Evolutionary conservation across 139 green algal species (phyloP), one percentile per base, ranked within the genome.

Genomic region (Auxenochlorella protothecoides): DNA sequence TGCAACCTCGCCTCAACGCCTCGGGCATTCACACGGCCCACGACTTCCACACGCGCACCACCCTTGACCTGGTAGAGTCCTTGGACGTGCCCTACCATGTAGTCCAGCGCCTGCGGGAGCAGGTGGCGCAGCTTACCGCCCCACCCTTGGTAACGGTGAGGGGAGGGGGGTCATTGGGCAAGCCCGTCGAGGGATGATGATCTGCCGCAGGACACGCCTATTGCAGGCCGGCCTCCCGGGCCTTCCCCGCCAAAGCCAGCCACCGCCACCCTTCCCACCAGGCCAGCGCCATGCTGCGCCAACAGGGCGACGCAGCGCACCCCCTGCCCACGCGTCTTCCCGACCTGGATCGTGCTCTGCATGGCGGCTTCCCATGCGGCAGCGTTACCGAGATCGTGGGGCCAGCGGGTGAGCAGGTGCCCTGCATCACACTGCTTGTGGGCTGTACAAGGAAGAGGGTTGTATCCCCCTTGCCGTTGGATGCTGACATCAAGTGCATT

Each of bases 311-410:
- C 27, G 27, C 27, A 44, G 27, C 27, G 27, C 27, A 44, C 27
- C 27, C 27, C 27, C 27, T 44, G 27, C 27, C 27, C 27, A 44
- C 27, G 27, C 27, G 27, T 62, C 55, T 84, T 44, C 65, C 59
- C 13, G 70, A 59, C 5, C 59, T 89, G 16, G 83, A 89, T 65
- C 68, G n/a, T 2, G 80, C 72, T 4, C 66, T 89, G 68, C 71
- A 71, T 13, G 79, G 81, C 51, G 84, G 84, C 3, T 10, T 89
- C 52, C 75, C 77, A 1, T 57, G 77, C 6, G 83, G 78, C 11
- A 77, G 64, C 53, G 73, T 89, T n/a, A 87, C 77, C 3, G 81
- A 89, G 83, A n/a, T 90, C 6, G 85, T 89, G 44, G 85, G 85
- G 3, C 82, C 85, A 15, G 27, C 27, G 27, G 27, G 27, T 44